These are phyloP conservation scores for Crithidia brevicula DNA, from an alignment of 208 protist genomes.

Conservation along the genomic window DNA sequence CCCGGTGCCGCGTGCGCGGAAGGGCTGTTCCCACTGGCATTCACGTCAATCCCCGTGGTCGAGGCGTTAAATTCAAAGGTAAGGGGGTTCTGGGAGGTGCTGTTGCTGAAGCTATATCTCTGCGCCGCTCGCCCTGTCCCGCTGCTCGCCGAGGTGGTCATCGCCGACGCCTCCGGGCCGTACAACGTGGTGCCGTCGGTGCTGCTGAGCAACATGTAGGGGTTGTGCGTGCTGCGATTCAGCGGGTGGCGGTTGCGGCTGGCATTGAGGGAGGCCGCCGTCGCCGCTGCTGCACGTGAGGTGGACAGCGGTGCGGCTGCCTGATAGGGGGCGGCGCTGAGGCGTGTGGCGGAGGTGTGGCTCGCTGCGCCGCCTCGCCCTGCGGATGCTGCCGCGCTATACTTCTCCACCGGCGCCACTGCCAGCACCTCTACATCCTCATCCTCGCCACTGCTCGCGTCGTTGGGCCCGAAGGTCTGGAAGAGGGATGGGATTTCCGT, in stretches of 20 bases:
- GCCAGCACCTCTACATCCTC: slow-evolving; percentile 21
- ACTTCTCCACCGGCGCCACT: not conserved
- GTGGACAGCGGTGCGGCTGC: not conserved
- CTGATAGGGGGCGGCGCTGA: not conserved
- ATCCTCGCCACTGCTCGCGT: slow-evolving; percentile 28
- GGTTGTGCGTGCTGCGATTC: slow-evolving; percentile 40
- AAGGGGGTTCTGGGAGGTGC: slow-evolving; percentile 43
- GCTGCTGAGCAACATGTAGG: slow-evolving; percentile 30
- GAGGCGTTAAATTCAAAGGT: slow-evolving; percentile 40
- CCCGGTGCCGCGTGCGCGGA: not conserved
- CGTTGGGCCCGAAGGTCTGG: slow-evolving; percentile 44
- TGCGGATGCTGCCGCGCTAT: slow-evolving; percentile 1
- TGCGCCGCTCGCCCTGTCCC: slow-evolving; percentile 6
- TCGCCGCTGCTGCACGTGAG: not conserved
- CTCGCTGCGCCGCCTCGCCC: not conserved
- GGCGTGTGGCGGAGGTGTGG: not conserved
- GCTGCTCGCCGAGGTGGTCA: slow-evolving; percentile 9
- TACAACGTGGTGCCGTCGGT: slow-evolving; percentile 15
- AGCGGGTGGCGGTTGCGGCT: slow-evolving; percentile 24
- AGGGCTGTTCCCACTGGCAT: slow-evolving; percentile 15
- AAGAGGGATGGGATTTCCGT: slow-evolving; percentile 61
- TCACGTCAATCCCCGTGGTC: not conserved
- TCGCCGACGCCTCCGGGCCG: not conserved
- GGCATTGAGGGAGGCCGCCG: slow-evolving; percentile 3
- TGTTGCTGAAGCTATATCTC: slow-evolving; percentile 43